Evolutionary conservation across 2,329 filamentous ascomycete genomes (phyloP).

Genomic region (Botrytis fragariae): DNA sequence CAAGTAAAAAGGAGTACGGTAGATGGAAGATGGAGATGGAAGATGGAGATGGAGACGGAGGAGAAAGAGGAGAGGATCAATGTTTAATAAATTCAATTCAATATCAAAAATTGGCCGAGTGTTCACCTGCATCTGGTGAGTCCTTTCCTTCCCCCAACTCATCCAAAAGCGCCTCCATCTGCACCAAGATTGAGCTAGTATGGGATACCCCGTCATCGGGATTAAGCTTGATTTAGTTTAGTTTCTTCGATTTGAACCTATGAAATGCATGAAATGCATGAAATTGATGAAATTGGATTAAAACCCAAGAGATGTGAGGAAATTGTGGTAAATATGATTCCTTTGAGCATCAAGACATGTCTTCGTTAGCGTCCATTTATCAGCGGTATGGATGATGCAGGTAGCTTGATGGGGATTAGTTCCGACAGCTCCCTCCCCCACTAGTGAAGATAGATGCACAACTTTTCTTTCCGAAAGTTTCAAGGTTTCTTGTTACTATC

Average conservation of each 20-base stretch:
- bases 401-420: background rate
- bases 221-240: background rate
- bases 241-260: background rate
- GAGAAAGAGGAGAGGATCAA: background rate
- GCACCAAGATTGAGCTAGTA: slow-evolving; percentile 3
- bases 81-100: background rate
- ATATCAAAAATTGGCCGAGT: background rate
- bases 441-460: background rate
- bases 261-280: background rate
- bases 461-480: background rate
- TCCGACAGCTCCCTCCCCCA: background rate
- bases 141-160: background rate
- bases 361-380: background rate
- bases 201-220: background rate
- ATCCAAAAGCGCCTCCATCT: slow-evolving; percentile 13
- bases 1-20: background rate
- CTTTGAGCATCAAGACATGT: background rate
- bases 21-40: background rate
- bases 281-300: background rate
- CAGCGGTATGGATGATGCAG: background rate
- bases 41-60: background rate
- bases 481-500: background rate
- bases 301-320: background rate
- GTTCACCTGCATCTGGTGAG: background rate
- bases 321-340: no score